Percentiles rank a stretch among this genome's conserved stretches.
Conservation (phyloP, 257 asterid species). For the Rauvolfia tetraphylla region DNA sequence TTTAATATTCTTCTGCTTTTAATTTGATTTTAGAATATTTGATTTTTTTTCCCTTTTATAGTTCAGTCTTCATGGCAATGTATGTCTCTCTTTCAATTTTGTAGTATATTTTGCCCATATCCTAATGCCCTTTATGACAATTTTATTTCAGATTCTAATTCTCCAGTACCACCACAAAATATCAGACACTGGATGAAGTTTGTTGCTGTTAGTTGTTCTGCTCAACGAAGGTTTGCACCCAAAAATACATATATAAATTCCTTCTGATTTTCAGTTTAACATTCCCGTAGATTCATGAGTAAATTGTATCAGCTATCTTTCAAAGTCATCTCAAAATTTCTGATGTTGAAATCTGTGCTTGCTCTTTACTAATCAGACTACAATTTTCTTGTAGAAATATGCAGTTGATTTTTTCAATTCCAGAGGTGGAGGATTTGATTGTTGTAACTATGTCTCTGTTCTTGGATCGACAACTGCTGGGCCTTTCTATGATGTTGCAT, state of each 20-base stretch:
- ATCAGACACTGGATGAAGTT: constrained; percentile 67
- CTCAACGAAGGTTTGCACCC: constrained; percentile 49
- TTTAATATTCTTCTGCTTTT: neutral
- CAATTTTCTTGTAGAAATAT: constrained; percentile 40
- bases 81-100: neutral
- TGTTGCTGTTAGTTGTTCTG: constrained; percentile 50
- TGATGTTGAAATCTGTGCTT: neutral
- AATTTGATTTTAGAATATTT: neutral
- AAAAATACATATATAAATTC: neutral
- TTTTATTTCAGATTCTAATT: constrained; percentile 43
- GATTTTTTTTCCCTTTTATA: neutral
- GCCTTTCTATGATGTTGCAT: constrained; percentile 51
- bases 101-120: constrained; percentile 14
- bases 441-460: constrained; percentile 51
- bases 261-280: neutral
- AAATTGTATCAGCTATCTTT: neutral
- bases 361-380: constrained; percentile 3
- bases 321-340: neutral
- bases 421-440: constrained; percentile 74
- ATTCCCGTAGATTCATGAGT: neutral
- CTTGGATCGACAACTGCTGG: constrained; percentile 73
- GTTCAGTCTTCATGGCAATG: neutral
- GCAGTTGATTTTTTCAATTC: constrained; percentile 38
- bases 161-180: constrained; percentile 77
- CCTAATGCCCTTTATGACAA: constrained; percentile 5